Conservation (phyloP, 2,329 filamentous ascomycete species). For the Ophiosphaerella herpotricha region DNA sequence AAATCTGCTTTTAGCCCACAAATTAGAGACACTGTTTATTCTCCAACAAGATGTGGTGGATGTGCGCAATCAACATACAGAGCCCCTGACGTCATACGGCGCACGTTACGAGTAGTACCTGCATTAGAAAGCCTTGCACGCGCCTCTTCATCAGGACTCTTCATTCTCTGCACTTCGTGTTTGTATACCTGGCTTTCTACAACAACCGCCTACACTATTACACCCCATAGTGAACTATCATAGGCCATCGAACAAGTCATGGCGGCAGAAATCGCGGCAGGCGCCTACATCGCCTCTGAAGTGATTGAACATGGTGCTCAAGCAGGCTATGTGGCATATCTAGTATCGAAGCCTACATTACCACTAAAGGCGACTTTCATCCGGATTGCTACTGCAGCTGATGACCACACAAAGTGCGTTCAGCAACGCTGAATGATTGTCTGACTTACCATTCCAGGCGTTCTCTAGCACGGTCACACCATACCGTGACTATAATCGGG, state of each 20-base stretch:
- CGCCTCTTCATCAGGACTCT: too few species aligned
- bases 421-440: slow-evolving; percentile 4
- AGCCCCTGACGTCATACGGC: too few species aligned
- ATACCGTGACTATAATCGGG: slow-evolving; percentile 47
- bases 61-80: too few species aligned
- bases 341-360: slow-evolving; percentile 49
- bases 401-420: slow-evolving; percentile 38
- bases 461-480: slow-evolving; percentile 42
- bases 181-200: too few species aligned
- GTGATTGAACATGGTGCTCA: slow-evolving; percentile 49
- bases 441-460: slow-evolving; percentile 22
- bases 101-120: too few species aligned
- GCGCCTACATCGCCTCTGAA: slow-evolving; percentile 44
- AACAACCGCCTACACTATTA: too few species aligned
- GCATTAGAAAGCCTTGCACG: too few species aligned
- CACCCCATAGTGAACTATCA: too few species aligned
- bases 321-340: slow-evolving; percentile 47
- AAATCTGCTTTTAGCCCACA: too few species aligned
- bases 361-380: slow-evolving; percentile 50
- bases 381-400: slow-evolving; percentile 46
- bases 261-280: slow-evolving; percentile 50
- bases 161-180: too few species aligned
- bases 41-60: too few species aligned
- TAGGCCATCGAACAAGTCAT: neutral
- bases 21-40: too few species aligned